Conservation (phyloP, 202 grass and related monocot species). For the Tripidium arundinaceum region DNA sequence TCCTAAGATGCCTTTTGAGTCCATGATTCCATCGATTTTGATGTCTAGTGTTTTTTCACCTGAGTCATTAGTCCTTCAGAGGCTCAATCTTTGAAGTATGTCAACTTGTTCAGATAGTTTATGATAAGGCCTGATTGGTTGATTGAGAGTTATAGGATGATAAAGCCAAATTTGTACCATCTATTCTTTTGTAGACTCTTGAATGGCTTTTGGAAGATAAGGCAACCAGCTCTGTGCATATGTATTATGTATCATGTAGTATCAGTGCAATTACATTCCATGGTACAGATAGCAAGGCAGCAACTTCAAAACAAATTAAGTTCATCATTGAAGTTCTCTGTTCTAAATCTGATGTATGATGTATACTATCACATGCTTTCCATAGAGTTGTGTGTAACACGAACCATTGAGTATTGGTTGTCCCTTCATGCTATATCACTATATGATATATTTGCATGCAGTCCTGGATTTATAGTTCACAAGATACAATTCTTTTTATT, state of each 20-base stretch:
- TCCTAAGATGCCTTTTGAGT: background rate
- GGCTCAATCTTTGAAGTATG: background rate
- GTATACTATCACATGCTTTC: background rate
- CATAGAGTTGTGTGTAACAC: background rate
- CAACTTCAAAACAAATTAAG: background rate
- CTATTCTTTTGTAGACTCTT: background rate
- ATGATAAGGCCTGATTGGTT: background rate
- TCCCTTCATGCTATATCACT: background rate
- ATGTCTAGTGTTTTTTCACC: background rate
- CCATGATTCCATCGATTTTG: background rate
- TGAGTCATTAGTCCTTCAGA: background rate
- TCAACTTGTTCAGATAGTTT: background rate
- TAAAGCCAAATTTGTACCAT: background rate
- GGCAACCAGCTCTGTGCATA: background rate
- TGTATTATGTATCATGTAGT: background rate
- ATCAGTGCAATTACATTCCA: background rate
- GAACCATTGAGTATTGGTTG: background rate
- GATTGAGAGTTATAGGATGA: background rate
- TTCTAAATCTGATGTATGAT: background rate
- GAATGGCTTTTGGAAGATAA: background rate
- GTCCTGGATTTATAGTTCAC: background rate
- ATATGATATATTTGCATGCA: background rate
- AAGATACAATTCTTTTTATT: too few species aligned
- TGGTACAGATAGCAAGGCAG: background rate
- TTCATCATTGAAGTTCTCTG: background rate